Percentiles rank a stretch among this genome's conserved stretches.
phyloP scores from a whole-genome alignment of 2,329 filamentous ascomycete species.

The Talaromyces atroroseus region DNA sequence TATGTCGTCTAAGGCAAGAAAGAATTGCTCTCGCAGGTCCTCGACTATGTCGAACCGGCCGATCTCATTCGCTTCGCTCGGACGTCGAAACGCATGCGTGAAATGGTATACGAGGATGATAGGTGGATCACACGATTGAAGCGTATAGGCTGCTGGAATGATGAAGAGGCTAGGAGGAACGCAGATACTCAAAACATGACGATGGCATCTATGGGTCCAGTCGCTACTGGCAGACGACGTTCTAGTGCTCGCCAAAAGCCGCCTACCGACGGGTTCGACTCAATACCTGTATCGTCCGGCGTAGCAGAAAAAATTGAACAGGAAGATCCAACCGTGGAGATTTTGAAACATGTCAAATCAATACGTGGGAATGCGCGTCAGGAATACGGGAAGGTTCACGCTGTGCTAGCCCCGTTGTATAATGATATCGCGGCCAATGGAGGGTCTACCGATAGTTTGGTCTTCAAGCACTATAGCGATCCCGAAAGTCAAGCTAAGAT shows the following conservation, averaged over 20 bases:
- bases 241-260: conserved; percentile 12
- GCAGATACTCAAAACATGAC: conserved; percentile 57
- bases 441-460: conserved; percentile 67
- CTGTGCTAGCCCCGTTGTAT: conserved; percentile 84
- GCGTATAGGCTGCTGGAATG: conserved; percentile 88
- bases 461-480: conserved; percentile 82
- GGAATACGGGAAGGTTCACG: conserved; percentile 87
- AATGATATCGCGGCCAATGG: conserved; percentile 68
- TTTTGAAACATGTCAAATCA: conserved; percentile 64
- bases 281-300: conserved; percentile 54
- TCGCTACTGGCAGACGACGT: not conserved
- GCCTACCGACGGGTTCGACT: conserved; percentile 68
- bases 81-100: conserved; percentile 77
- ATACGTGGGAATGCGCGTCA: conserved; percentile 78
- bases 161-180: conserved; percentile 71
- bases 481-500: conserved; percentile 89
- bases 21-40: conserved; percentile 83
- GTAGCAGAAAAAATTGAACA: conserved; percentile 30
- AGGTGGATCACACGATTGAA: conserved; percentile 85
- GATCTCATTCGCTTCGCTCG: conserved; percentile 83
- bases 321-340: conserved; percentile 59
- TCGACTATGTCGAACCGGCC: conserved; percentile 80
- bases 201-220: not conserved
- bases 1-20: conserved; percentile 21
- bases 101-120: conserved; percentile 98